Conservation (phyloP, 2,329 filamentous ascomycete genomes). For the Didymella sp. region DNA sequence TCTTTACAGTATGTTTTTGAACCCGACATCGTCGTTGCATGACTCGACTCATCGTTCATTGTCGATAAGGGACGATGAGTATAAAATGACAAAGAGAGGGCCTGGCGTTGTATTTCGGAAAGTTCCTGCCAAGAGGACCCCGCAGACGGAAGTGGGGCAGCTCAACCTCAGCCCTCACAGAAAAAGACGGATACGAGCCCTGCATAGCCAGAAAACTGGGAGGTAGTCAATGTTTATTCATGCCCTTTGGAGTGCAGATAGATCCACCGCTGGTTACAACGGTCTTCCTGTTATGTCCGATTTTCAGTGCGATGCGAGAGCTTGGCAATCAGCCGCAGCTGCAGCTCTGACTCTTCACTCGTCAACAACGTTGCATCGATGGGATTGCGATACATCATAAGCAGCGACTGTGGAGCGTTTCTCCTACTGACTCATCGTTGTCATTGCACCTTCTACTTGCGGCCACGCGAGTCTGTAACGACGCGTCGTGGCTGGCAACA, state of each 20-base stretch:
- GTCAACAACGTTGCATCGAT: background rate
- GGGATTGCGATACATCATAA: background rate
- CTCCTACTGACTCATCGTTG: background rate
- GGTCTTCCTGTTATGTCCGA: no score
- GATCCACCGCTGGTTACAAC: no score
- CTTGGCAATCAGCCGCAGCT: background rate
- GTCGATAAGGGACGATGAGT: background rate
- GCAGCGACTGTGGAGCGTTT: no score
- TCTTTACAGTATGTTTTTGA: background rate
- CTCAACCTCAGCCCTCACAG: no score
- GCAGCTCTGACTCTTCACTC: background rate
- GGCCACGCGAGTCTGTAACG: background rate
- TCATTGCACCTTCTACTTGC: conserved; percentile 4
- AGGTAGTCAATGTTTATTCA: no score
- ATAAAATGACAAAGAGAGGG: background rate
- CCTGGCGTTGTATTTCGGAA: background rate
- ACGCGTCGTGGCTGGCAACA: background rate
- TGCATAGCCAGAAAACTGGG: no score
- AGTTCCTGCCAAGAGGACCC: background rate
- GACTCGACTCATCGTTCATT: background rate
- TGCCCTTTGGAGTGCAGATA: no score
- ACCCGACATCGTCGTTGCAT: background rate
- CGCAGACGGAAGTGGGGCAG: conserved; percentile 3
- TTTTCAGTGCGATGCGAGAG: no score
- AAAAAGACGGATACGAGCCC: no score